Conservation (phyloP, 441 rosid genomes). For the Macaranga tanarius region DNA sequence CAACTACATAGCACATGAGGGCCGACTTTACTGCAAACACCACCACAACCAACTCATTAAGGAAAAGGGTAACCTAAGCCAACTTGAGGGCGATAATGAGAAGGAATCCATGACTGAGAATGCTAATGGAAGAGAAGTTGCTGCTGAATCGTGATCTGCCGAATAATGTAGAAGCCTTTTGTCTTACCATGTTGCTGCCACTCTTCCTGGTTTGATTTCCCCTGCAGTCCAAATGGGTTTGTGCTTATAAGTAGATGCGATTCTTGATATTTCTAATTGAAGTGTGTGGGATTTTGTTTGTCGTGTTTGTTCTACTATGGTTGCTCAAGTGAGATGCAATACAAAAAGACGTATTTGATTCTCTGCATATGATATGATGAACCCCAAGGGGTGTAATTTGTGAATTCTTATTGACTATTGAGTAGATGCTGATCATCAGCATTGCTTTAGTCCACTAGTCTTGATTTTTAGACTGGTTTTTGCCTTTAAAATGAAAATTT, state of each 20-base stretch:
- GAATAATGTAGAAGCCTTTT: constrained; percentile 3
- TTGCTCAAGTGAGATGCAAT: constrained; percentile 24
- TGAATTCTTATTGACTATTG: constrained; percentile 11
- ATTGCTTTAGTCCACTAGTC: neutral
- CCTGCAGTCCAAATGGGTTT: constrained; percentile 28
- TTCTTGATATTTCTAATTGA: constrained; percentile 22
- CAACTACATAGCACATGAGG: constrained; percentile 90
- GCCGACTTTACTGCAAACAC: constrained; percentile 92
- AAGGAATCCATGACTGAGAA: constrained; percentile 26
- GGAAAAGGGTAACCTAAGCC: constrained; percentile 96
- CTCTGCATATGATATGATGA: constrained; percentile 15
- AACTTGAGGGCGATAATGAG: constrained; percentile 75
- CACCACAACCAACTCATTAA: constrained; percentile 91
- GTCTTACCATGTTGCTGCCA: constrained; percentile 11
- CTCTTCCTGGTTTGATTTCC: constrained; percentile 17
- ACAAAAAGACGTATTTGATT: constrained; percentile 15
- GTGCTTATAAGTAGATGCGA: constrained; percentile 16
- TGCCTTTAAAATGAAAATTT: neutral
- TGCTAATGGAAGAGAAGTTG: constrained; percentile 31
- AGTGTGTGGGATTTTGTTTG: constrained; percentile 32
- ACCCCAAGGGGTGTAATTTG: constrained; percentile 8
- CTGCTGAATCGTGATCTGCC: constrained; percentile 31
- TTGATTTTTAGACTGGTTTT: neutral
- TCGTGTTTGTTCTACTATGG: constrained; percentile 18
- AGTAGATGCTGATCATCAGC: neutral